These are phyloP conservation scores for Lignosus rhinocerotis DNA, from an alignment of 1,284 basidiomycete genomes.

Conservation along the genomic window DNA sequence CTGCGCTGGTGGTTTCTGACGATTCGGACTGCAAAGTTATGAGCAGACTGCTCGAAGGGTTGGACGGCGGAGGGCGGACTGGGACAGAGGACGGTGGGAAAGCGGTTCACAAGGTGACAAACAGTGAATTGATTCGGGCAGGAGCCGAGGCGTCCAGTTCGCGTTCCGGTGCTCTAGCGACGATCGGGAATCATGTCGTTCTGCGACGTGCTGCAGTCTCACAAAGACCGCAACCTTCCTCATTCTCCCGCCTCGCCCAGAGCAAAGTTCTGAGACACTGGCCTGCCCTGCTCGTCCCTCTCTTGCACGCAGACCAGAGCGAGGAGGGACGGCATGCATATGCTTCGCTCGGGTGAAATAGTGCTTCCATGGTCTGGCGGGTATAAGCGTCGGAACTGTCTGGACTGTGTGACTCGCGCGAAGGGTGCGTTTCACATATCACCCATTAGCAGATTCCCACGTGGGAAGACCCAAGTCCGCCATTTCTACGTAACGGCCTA, in stretches of 20 bases:
- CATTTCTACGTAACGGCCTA: conserved; percentile 15
- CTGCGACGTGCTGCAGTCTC: conserved; percentile 22
- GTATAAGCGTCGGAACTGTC: conserved; percentile 28
- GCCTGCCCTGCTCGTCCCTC: not conserved
- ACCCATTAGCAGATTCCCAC: conserved; percentile 15
- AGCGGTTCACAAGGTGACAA: conserved; percentile 29
- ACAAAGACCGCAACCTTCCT: conserved; percentile 8
- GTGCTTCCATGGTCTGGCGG: conserved; percentile 27
- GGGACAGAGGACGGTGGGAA: conserved; percentile 23
- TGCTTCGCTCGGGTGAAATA: conserved; percentile 23
- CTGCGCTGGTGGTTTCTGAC: not conserved
- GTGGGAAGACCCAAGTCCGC: conserved; percentile 15
- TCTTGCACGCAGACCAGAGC: not conserved
- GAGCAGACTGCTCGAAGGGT: not conserved
- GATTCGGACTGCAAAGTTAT: not conserved
- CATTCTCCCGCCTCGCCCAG: conserved; percentile 5
- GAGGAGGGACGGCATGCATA: not conserved
- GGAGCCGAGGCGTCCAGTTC: conserved; percentile 24
- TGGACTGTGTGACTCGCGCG: conserved; percentile 25
- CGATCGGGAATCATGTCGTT: conserved; percentile 32
- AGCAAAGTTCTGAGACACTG: not conserved
- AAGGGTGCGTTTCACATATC: conserved; percentile 22
- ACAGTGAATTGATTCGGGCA: conserved; percentile 23
- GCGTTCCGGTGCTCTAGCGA: conserved; percentile 29
- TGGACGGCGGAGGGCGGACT: conserved; percentile 10